These are phyloP conservation scores for Mallotus japonicus DNA, from an alignment of 441 rosid species.

Conservation along the genomic window DNA sequence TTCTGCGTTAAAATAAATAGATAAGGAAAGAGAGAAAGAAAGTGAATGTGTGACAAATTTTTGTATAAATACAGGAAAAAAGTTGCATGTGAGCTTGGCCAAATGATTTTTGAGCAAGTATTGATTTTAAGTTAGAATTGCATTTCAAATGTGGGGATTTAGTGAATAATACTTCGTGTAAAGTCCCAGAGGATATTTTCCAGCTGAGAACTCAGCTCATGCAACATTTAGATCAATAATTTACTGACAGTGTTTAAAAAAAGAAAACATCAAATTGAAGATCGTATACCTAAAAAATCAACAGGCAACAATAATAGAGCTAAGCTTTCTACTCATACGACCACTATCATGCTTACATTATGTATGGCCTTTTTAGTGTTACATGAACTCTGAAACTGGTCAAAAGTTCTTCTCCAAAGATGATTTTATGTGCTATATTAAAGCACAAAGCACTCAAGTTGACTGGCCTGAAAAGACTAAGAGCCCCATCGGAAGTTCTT, in stretches of 20 bases:
- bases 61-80: neutral
- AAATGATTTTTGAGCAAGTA: neutral
- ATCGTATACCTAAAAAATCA: neutral
- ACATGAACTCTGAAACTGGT: slow-evolving; percentile 41
- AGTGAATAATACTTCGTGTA: neutral
- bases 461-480: slow-evolving; percentile 14
- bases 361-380: slow-evolving; percentile 41
- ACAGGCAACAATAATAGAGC: neutral
- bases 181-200: neutral
- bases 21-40: neutral
- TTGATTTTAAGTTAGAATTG: neutral
- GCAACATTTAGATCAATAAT: neutral
- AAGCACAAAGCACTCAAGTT: slow-evolving; percentile 25
- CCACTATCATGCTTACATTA: neutral
- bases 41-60: neutral
- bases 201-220: neutral
- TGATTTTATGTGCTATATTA: slow-evolving; percentile 37
- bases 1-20: neutral
- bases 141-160: neutral
- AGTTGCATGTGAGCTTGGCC: neutral
- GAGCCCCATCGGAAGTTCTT: slow-evolving; percentile 7
- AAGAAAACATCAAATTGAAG: neutral
- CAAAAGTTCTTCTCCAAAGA: slow-evolving; percentile 48
- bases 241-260: neutral
- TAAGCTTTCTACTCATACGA: slow-evolving; percentile 6